Conservation (phyloP, 352 stramenopile species). For the Blastocystis sp. region DNA sequence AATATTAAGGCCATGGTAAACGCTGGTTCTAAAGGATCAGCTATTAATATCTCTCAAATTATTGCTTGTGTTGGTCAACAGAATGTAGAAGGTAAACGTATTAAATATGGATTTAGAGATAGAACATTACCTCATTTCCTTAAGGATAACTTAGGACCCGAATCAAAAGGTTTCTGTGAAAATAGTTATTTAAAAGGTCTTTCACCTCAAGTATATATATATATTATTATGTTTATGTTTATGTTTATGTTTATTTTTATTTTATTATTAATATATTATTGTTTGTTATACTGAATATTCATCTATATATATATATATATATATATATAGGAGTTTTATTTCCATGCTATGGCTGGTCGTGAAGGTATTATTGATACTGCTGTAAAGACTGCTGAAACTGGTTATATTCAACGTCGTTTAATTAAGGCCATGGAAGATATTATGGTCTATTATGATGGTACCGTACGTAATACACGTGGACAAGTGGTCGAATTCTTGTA, state of each 20-base stretch:
- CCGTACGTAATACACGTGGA: constrained; percentile 71
- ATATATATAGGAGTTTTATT: constrained; percentile 97
- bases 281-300: background rate
- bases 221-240: no score
- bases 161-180: constrained; percentile 93
- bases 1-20: constrained; percentile 96
- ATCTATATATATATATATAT: constrained; percentile 48
- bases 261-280: background rate
- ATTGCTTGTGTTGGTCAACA: constrained; percentile 85
- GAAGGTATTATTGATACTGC: constrained; percentile 98
- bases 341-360: constrained; percentile 94
- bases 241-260: no score
- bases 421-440: constrained; percentile 98
- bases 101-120: constrained; percentile 73
- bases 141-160: constrained; percentile 85
- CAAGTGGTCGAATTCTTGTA: constrained; percentile 75
- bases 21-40: constrained; percentile 91
- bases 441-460: constrained; percentile 93
- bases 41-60: constrained; percentile 99
- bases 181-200: constrained; percentile 91
- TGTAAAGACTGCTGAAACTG: constrained; percentile 94
- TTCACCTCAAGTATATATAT: constrained; percentile 52
- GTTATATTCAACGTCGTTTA: constrained; percentile 96
- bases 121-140: constrained; percentile 79
- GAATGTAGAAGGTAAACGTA: constrained; percentile 72